These are phyloP conservation scores for Plantago lanceolata DNA, from an alignment of 305 asterid genomes.

Conservation along the genomic window DNA sequence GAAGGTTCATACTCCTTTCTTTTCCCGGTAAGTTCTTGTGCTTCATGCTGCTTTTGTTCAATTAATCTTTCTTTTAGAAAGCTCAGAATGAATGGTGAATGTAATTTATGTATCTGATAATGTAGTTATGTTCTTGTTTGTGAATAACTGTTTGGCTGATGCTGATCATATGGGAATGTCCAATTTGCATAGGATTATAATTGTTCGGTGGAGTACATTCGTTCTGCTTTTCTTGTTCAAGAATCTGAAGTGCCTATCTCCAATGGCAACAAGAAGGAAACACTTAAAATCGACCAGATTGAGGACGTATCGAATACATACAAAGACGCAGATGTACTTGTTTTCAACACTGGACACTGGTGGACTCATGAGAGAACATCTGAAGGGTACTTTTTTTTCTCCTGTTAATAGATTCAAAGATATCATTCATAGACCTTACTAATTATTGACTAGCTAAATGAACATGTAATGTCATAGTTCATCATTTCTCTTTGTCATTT, in stretches of 20 bases:
- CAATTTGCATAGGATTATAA: conserved; percentile 34
- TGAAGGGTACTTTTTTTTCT: conserved; percentile 30
- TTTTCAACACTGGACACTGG: conserved; percentile 47
- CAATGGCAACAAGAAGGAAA: conserved; percentile 35
- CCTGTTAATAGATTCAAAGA: not conserved
- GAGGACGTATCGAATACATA: conserved; percentile 28
- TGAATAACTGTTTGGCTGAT: not conserved
- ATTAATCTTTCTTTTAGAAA: not conserved
- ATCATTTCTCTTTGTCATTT: not conserved
- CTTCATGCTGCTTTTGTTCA: not conserved
- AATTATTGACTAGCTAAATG: not conserved
- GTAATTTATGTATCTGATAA: no score
- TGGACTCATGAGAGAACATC: conserved; percentile 45
- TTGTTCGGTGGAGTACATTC: conserved; percentile 37
- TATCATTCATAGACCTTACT: not conserved
- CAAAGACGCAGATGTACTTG: conserved; percentile 39
- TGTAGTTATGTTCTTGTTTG: not conserved
- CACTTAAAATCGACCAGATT: conserved; percentile 35
- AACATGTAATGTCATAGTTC: not conserved
- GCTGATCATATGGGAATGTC: conserved; percentile 1
- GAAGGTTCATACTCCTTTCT: conserved; percentile 38
- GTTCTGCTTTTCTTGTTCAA: conserved; percentile 45
- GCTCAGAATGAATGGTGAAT: not conserved
- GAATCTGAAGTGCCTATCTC: conserved; percentile 30
- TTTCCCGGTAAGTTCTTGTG: conserved; percentile 24